phyloP scores from a whole-genome alignment of 2,329 filamentous ascomycete genomes.

The Aspergillus caelatus region DNA sequence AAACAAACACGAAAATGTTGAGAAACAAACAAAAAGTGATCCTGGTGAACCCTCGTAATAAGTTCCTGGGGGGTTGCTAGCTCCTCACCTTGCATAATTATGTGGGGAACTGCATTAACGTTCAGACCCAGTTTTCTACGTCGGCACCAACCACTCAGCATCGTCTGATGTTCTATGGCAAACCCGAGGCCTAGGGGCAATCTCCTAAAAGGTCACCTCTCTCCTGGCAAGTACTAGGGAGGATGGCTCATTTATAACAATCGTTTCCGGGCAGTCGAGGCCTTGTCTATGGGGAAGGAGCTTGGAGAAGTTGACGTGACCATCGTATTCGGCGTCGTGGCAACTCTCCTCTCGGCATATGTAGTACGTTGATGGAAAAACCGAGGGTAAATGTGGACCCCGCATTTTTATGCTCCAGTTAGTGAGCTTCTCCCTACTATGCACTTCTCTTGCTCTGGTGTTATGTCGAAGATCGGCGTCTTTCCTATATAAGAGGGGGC shows the following conservation, averaged over 20 bases:
- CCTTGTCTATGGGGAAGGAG: background rate
- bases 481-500: background rate
- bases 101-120: background rate
- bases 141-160: background rate
- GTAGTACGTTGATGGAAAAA: background rate
- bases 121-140: background rate
- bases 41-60: background rate
- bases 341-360: background rate
- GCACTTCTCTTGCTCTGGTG: background rate
- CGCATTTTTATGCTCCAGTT: background rate
- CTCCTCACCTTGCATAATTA: background rate
- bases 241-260: background rate
- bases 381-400: background rate
- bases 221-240: background rate
- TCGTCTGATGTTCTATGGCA: background rate
- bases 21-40: background rate
- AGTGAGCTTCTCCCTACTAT: background rate
- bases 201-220: background rate
- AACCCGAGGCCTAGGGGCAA: background rate
- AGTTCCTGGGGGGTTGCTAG: background rate
- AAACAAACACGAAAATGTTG: background rate
- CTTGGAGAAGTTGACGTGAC: background rate
- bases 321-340: slow-evolving; percentile 1
- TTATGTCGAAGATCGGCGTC: background rate
- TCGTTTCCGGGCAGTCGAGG: background rate